phyloP scores from a whole-genome alignment of 257 asterid genomes.

The Nicotiana paniculata region DNA sequence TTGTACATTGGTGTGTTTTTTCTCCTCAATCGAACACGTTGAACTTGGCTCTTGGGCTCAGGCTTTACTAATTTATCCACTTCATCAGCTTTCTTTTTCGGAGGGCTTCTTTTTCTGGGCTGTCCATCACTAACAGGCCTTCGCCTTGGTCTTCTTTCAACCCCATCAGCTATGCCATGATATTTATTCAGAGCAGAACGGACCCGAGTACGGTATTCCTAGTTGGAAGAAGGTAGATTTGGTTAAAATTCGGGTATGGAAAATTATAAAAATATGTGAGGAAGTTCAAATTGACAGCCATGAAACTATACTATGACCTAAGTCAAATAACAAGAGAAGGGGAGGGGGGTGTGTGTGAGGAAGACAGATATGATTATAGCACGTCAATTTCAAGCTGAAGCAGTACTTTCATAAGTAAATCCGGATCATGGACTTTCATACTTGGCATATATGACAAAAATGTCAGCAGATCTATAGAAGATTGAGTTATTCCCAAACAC shows the following conservation, averaged over 20 bases:
- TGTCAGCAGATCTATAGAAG: not conserved
- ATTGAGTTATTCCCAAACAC: not conserved
- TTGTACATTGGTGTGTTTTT: conserved; percentile 44
- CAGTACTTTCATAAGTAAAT: too few species aligned
- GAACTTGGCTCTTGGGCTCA: conserved; percentile 30
- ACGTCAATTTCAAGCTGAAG: not conserved
- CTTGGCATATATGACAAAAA: not conserved
- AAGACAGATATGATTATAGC: not conserved
- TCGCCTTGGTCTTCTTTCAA: conserved; percentile 55
- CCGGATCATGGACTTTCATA: not conserved
- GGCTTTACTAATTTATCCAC: conserved; percentile 20
- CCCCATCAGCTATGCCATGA: conserved; percentile 53
- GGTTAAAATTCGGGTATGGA: not conserved
- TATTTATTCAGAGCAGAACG: conserved; percentile 57
- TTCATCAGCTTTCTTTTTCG: conserved; percentile 27
- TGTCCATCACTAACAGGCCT: conserved; percentile 41
- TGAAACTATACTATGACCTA: not conserved
- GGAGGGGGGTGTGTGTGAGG: not conserved
- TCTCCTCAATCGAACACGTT: conserved; percentile 35
- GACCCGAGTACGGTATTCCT: conserved; percentile 72
- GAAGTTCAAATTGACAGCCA: not conserved
- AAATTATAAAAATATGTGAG: not conserved
- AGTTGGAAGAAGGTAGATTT: conserved; percentile 5
- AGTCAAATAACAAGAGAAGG: not conserved
- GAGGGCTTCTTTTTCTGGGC: conserved; percentile 31